Conservation (phyloP, 164 flowering plant species). For the Sedum album region DNA sequence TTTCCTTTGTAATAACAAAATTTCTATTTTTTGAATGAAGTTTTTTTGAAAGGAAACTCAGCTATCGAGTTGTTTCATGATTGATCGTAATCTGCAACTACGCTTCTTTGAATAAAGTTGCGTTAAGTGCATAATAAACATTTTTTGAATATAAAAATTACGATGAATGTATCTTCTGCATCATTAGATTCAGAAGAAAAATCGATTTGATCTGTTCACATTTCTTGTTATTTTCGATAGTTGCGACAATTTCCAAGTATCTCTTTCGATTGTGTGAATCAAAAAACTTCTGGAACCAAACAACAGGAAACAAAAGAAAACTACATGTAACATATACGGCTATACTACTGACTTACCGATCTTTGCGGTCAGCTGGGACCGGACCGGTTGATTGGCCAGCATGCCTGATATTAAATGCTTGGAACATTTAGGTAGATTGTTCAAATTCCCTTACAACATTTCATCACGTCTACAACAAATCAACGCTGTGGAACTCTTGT, state of each 20-base stretch:
- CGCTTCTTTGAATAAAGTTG: background rate
- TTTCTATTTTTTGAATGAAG: background rate
- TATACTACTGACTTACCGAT: too few relatives aligned
- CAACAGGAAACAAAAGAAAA: background rate
- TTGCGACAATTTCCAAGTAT: background rate
- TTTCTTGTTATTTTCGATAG: too few relatives aligned
- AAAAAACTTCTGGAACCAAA: background rate
- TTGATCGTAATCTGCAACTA: too few relatives aligned
- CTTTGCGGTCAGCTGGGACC: background rate
- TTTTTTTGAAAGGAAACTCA: too few relatives aligned
- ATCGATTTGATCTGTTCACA: too few relatives aligned
- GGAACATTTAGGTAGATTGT: background rate
- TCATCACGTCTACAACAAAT: background rate
- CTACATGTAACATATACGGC: background rate
- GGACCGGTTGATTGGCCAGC: background rate
- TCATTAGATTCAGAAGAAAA: too few relatives aligned
- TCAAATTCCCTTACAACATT: background rate
- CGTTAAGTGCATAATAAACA: background rate
- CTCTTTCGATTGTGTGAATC: background rate
- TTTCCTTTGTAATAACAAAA: background rate
- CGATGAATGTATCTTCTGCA: background rate
- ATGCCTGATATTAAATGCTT: background rate
- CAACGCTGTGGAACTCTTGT: background rate
- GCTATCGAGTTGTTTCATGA: too few relatives aligned
- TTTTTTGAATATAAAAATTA: too few relatives aligned